A percentile compares a stretch with the other conserved stretches of the same genome.
These are phyloP conservation scores for Dendrobium officinale DNA, from an alignment of 106 monocot genomes.

Conservation along the genomic window DNA sequence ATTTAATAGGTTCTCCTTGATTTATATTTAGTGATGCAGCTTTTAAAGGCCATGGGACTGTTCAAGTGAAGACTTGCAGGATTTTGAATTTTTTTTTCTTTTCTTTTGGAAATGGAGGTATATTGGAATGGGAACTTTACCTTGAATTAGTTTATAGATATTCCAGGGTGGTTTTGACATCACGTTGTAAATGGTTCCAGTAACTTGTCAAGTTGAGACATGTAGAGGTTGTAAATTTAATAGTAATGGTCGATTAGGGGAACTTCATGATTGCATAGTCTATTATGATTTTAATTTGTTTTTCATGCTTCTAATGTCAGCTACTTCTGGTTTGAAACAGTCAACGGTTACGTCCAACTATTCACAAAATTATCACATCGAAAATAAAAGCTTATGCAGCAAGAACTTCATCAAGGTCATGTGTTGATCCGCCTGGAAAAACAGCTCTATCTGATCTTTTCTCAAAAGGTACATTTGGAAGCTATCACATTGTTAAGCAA, in stretches of 20 bases:
- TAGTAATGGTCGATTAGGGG: background rate
- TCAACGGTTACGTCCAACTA: conserved; percentile 81
- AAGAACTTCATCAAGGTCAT: conserved; percentile 33
- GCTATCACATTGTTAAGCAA: conserved; percentile 40
- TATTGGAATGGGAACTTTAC: background rate
- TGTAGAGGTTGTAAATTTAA: background rate
- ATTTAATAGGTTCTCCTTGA: background rate
- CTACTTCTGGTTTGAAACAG: conserved; percentile 32
- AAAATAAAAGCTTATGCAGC: conserved; percentile 58
- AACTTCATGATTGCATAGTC: background rate
- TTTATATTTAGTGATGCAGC: background rate
- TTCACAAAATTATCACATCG: conserved; percentile 86
- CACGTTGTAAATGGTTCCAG: background rate
- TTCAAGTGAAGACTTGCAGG: too few species aligned
- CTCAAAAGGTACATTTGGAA: conserved; percentile 46
- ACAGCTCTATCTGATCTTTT: conserved; percentile 26
- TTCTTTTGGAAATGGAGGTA: background rate
- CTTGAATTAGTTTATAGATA: background rate
- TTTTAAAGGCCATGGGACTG: too few species aligned
- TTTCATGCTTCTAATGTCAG: conserved; percentile 4
- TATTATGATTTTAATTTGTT: conserved; percentile 1
- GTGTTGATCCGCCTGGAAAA: conserved; percentile 25
- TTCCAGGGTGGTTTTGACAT: background rate
- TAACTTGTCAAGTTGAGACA: background rate
- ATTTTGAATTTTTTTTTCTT: background rate